phyloP scores from a whole-genome alignment of 139 green algal genomes.

The Asterochloris erici region DNA sequence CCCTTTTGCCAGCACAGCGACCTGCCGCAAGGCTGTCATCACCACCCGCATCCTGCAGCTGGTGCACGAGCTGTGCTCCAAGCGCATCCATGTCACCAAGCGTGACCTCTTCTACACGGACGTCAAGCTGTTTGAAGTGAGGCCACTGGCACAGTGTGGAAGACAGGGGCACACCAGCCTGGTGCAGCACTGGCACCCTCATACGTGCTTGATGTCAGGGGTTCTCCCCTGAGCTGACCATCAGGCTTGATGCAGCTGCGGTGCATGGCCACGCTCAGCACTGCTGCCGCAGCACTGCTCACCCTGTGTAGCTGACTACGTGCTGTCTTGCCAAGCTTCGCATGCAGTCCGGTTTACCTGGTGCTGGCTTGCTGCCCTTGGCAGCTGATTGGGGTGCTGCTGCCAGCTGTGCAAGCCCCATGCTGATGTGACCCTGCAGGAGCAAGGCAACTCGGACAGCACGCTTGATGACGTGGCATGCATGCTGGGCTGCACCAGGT shows the following conservation, averaged over 20 bases:
- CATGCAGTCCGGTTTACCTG: no score
- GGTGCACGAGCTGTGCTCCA: conserved; percentile 74
- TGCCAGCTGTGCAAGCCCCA: background rate
- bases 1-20: conserved; percentile 73
- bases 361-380: no score
- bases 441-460: conserved; percentile 79
- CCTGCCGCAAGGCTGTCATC: conserved; percentile 80
- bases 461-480: conserved; percentile 93
- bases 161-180: background rate
- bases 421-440: conserved; percentile 35
- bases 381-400: background rate
- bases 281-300: no score
- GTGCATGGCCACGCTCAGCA: background rate
- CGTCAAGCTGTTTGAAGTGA: conserved; percentile 93
- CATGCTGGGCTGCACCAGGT: conserved; percentile 94
- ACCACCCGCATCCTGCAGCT: conserved; percentile 88
- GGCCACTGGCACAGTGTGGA: background rate
- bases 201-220: background rate
- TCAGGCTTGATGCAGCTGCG: background rate
- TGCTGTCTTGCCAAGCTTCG: no score
- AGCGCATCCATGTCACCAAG: conserved; percentile 81
- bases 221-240: background rate
- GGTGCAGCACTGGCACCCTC: background rate
- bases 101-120: conserved; percentile 98
- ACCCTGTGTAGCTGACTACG: no score